Conservation (phyloP, 2,329 filamentous ascomycete species). For the Trichoderma breve region DNA sequence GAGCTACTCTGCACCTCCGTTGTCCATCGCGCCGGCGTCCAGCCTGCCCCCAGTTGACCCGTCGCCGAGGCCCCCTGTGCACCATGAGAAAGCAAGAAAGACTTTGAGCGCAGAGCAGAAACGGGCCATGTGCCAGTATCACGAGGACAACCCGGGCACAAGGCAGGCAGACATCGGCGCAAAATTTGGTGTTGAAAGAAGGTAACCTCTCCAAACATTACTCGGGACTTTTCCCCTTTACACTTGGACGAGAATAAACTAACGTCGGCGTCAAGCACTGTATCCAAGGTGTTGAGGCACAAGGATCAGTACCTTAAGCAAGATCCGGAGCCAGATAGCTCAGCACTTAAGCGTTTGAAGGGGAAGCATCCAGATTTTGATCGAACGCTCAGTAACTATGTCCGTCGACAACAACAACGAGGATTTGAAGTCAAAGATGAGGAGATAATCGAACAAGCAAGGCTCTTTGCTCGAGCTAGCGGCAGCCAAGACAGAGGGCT, state of each 20-base stretch:
- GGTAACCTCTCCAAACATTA: slow-evolving; percentile 55
- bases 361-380: slow-evolving; percentile 89
- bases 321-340: slow-evolving; percentile 64
- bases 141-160: slow-evolving; percentile 82
- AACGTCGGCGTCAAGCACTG: slow-evolving; percentile 63
- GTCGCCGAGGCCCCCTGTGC: slow-evolving; percentile 34
- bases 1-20: slow-evolving; percentile 58
- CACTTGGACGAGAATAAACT: slow-evolving; percentile 29
- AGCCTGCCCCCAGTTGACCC: slow-evolving; percentile 45
- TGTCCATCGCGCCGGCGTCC: slow-evolving; percentile 58
- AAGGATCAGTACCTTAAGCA: slow-evolving; percentile 91
- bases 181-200: slow-evolving; percentile 94
- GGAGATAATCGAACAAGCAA: slow-evolving; percentile 81
- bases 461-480: slow-evolving; percentile 72
- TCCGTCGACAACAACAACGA: slow-evolving; percentile 74
- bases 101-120: slow-evolving; percentile 91
- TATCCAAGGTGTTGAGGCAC: slow-evolving; percentile 94
- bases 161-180: slow-evolving; percentile 97
- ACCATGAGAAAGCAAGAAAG: slow-evolving; percentile 66
- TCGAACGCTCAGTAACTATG: slow-evolving; percentile 83
- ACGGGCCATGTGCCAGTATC: slow-evolving; percentile 88
- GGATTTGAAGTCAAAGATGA: slow-evolving; percentile 72
- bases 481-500: slow-evolving; percentile 67
- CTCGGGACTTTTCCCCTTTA: slow-evolving; percentile 21
- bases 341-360: slow-evolving; percentile 78